Conservation (phyloP, 2,329 filamentous ascomycete genomes). For the Trichothecium sympodiale region DNA sequence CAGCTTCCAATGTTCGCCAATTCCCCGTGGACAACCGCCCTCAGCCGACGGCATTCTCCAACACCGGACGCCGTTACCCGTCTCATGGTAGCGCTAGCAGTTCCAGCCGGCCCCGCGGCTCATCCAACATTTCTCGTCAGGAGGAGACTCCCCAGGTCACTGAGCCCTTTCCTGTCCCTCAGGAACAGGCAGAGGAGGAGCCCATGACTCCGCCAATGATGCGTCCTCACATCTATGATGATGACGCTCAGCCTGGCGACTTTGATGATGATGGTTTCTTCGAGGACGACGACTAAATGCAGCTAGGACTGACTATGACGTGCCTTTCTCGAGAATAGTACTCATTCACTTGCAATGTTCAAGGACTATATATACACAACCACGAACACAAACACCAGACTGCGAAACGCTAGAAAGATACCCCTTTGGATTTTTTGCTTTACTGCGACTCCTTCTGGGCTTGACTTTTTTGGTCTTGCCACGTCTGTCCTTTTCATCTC, state of each 20-base stretch:
- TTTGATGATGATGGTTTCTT: slow-evolving; percentile 51
- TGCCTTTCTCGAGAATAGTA: neutral
- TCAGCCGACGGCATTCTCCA: slow-evolving; percentile 51
- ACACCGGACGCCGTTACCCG: slow-evolving; percentile 47
- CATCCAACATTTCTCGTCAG: slow-evolving; percentile 13
- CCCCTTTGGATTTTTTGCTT: slow-evolving; percentile 2
- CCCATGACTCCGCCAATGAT: slow-evolving; percentile 54
- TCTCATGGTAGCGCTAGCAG: slow-evolving; percentile 26
- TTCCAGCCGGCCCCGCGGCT: slow-evolving; percentile 8
- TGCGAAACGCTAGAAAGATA: slow-evolving; percentile 9
- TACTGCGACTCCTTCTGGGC: neutral
- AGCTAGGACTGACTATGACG: neutral
- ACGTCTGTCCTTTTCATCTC: neutral
- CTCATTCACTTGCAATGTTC: neutral
- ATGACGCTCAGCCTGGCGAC: slow-evolving; percentile 46
- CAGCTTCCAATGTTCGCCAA: slow-evolving; percentile 60
- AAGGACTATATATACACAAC: neutral
- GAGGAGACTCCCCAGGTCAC: slow-evolving; percentile 19
- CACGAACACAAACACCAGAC: slow-evolving; percentile 3
- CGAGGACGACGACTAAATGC: slow-evolving; percentile 24
- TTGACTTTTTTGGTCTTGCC: neutral
- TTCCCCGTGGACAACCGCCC: slow-evolving; percentile 32
- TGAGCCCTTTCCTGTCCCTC: slow-evolving; percentile 22
- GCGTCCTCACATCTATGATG: slow-evolving; percentile 46
- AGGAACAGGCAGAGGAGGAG: slow-evolving; percentile 20